phyloP scores from a whole-genome alignment of 1,284 basidiomycete species.

The Xerocomus minutiporus region DNA sequence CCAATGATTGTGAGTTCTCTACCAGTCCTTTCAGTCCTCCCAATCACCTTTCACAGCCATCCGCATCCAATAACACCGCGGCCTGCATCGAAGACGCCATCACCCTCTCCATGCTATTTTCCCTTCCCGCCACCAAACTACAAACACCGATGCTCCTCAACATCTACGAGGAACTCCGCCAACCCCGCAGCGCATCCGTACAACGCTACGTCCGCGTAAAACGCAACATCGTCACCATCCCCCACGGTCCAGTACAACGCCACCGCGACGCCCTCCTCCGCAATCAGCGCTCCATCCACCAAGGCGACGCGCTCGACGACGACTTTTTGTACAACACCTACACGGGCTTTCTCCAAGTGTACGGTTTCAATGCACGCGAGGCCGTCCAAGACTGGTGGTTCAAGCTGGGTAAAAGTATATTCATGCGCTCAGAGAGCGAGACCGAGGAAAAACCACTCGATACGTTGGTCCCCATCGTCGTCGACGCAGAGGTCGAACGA shows the following conservation, averaged over 20 bases:
- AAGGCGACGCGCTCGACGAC: constrained; percentile 38
- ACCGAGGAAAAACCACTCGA: not conserved
- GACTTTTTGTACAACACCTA: constrained; percentile 35
- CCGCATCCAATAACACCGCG: constrained; percentile 35
- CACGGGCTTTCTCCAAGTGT: constrained; percentile 39
- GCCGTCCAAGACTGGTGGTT: constrained; percentile 49
- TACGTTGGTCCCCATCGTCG: not conserved
- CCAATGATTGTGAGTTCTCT: constrained; percentile 38
- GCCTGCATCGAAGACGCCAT: constrained; percentile 51
- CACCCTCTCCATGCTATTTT: constrained; percentile 46
- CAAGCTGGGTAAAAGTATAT: constrained; percentile 38
- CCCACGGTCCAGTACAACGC: constrained; percentile 38
- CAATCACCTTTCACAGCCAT: constrained; percentile 29
- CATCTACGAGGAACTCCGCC: constrained; percentile 48
- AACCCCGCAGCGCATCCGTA: constrained; percentile 38
- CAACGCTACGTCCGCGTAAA: constrained; percentile 40
- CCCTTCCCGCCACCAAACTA: constrained; percentile 36
- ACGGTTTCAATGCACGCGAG: constrained; percentile 39
- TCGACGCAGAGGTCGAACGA: constrained; percentile 17
- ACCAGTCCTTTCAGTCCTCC: not conserved
- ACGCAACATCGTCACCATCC: constrained; percentile 37
- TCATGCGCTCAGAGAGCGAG: not conserved
- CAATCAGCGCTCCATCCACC: constrained; percentile 24
- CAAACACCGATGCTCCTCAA: constrained; percentile 43
- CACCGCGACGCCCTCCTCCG: constrained; percentile 38